These are phyloP conservation scores for sunflower (Helianthus annuus) DNA, from an alignment of 129 eudicot species.

Conservation along the genomic window HanXRQr2.0-SUNRISE NC_035437.2:110526386-110526885, in stretches of 20 bases:
- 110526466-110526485: conserved; percentile 42
- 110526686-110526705: conserved; percentile 13
- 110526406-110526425: conserved; percentile 80
- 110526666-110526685: conserved; percentile 12
- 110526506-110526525: conserved; percentile 38
- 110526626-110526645: conserved; percentile 14
- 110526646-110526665: conserved; percentile 10
- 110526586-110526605: conserved; percentile 15
- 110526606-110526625: conserved; percentile 18
- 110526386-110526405: conserved; percentile 78
- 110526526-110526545: conserved; percentile 25
- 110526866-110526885: conserved; percentile 23
- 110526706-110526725: neutral
- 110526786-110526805: conserved; percentile 32
- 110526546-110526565: conserved; percentile 33
- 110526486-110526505: conserved; percentile 25
- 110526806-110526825: conserved; percentile 16
- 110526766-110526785: conserved; percentile 6
- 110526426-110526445: conserved; percentile 61
- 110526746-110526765: neutral
- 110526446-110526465: conserved; percentile 76
- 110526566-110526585: neutral
- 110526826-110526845: conserved; percentile 12
- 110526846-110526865: conserved; percentile 10
- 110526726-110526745: conserved; percentile 6